Base-by-base conservation (phyloP, 768 basidiomycete species). In the Cyathus striatus region DNA sequence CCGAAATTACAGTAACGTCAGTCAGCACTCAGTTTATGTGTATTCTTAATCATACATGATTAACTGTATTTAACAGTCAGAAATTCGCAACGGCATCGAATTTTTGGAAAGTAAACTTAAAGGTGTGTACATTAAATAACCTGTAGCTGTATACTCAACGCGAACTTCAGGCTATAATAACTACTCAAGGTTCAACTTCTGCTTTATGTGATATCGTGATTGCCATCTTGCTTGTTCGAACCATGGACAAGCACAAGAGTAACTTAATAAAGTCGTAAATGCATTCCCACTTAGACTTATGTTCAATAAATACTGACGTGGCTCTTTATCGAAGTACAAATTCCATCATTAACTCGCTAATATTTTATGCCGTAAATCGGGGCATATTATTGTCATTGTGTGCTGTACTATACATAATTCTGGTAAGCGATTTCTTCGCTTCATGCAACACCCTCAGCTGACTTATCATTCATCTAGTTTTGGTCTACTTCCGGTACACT, bases 291-390 rank as follows among this genome's bases (percentile, higher is more conserved):
- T 36, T 36, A 36, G 13, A 14, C 12, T 12, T 9, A n/a, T 13
- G 10, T 36, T 36, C 13, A 9, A 36, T 13, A 9, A 10, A 9
- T 9, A 13, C 9, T 9, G 9, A 36, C 20, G 9, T 12, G 9
- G 17, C 10, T 10, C 16, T 10, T 30, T 20, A 23, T 27, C 24
- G 18, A 23, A 54, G 56, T 3, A 55, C 56, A 20, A 54, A 54
- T 26, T 41, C 30, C 7, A 43, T 57, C 30, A 38, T 57, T 16
- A 47, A 47, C 16, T 46, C 25, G 6, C 45, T 57, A 4, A 54
- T 52, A 43, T 44, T 54, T 24, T 47, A 49, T 23, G 53, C 55
- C 17, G 44, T 57, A 16, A 54, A 54, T 38, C 49, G 55, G 6
- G 55, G 55, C 1, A 37, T 51, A 10, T 30, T 52, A n/a, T 54